phyloP scores from a whole-genome alignment of 2,329 filamentous ascomycete species.

The Ophiosphaerella korrae region DNA sequence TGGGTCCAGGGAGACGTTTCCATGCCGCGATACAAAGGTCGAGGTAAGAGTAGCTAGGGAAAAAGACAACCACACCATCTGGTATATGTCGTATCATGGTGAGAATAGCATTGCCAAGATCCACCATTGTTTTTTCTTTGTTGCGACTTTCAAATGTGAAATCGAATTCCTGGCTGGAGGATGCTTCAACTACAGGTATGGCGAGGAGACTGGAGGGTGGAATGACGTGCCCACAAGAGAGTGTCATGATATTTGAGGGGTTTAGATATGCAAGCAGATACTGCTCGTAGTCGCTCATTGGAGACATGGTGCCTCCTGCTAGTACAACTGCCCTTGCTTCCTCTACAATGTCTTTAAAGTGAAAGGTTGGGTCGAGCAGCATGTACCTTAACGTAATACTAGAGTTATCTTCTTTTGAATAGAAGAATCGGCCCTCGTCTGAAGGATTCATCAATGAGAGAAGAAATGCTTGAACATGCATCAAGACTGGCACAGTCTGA shows the following conservation, averaged over 20 bases:
- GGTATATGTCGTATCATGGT: slow-evolving; percentile 76
- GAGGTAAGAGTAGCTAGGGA: slow-evolving; percentile 92
- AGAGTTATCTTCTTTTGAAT: slow-evolving; percentile 52
- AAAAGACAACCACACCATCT: slow-evolving; percentile 92
- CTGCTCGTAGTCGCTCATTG: slow-evolving; percentile 85
- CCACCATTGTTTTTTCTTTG: slow-evolving; percentile 69
- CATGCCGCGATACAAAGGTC: slow-evolving; percentile 65
- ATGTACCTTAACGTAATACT: slow-evolving; percentile 78
- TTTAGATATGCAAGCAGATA: slow-evolving; percentile 82
- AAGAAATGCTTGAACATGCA: slow-evolving; percentile 72
- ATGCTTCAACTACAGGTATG: slow-evolving; percentile 65
- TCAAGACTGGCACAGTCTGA: slow-evolving; percentile 59
- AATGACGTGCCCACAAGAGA: slow-evolving; percentile 95
- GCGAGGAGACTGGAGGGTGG: slow-evolving; percentile 80
- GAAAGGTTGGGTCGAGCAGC: slow-evolving; percentile 86
- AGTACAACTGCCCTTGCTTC: slow-evolving; percentile 86
- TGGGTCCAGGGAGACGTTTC: slow-evolving; percentile 35
- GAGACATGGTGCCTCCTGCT: slow-evolving; percentile 96
- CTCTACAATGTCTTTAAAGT: slow-evolving; percentile 86
- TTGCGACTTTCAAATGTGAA: slow-evolving; percentile 84
- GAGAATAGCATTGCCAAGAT: slow-evolving; percentile 75
- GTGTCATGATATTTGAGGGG: slow-evolving; percentile 68
- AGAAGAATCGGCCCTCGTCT: slow-evolving; percentile 66
- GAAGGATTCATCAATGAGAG: slow-evolving; percentile 85
- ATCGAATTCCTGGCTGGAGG: slow-evolving; percentile 67